Conservation (phyloP, 805 yeast genomes). For the Starmerella floricola region DNA sequence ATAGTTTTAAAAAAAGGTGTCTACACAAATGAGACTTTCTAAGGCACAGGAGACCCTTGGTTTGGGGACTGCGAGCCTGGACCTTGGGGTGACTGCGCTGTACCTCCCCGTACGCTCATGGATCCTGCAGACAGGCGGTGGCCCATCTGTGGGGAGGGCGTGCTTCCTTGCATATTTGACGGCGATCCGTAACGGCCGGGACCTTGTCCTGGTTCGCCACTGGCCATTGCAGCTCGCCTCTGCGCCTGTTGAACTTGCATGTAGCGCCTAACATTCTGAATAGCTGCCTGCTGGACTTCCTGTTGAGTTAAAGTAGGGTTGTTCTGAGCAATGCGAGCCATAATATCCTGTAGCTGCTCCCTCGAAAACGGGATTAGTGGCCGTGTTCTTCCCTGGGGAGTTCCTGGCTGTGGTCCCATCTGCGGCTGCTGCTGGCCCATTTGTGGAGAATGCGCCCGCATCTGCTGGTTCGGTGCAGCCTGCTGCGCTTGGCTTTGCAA, state of each 20-base stretch:
- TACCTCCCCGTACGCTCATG: too few species aligned
- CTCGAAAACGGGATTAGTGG: slow-evolving; percentile 9
- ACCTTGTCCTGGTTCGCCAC: too few species aligned
- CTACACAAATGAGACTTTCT: too few species aligned
- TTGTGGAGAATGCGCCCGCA: slow-evolving; percentile 22
- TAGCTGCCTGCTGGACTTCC: slow-evolving; percentile 22
- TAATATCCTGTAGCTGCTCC: slow-evolving; percentile 19
- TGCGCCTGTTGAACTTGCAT: slow-evolving; percentile 8
- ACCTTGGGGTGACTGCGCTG: too few species aligned
- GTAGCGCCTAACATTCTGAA: slow-evolving; percentile 20
- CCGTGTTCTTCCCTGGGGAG: slow-evolving; percentile 5
- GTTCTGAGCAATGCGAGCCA: slow-evolving; percentile 19
- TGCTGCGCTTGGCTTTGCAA: slow-evolving; percentile 28
- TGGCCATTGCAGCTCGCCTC: slow-evolving; percentile 4
- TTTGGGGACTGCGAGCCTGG: too few species aligned
- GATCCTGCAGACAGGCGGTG: too few species aligned
- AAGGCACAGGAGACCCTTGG: too few species aligned
- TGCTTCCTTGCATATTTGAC: too few species aligned
- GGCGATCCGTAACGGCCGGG: too few species aligned
- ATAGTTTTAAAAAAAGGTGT: neutral
- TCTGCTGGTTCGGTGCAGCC: too few species aligned
- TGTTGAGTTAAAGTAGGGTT: slow-evolving; percentile 20
- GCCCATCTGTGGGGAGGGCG: too few species aligned
- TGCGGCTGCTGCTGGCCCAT: slow-evolving; percentile 14
- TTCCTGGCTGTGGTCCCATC: neutral